Base-by-base conservation (phyloP, 2,329 filamentous ascomycete genomes). In the Verticillium nubilum region DNA sequence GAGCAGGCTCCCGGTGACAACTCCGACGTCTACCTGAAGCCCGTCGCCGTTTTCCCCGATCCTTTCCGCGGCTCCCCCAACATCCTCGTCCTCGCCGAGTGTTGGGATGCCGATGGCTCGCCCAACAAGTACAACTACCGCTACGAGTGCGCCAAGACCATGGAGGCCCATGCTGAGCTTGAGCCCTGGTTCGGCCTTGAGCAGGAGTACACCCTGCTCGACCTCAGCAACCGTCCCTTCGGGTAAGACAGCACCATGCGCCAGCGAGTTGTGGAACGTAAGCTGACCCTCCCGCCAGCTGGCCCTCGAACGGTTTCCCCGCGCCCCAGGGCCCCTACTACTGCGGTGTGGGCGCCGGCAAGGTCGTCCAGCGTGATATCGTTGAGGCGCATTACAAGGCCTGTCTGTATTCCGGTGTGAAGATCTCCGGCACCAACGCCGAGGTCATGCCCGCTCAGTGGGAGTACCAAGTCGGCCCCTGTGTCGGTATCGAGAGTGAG, bases 101-200 rank as follows among this genome's bases (percentile, higher is more conserved):
- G 91, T 78, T 97, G 92, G 90, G 92, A 94, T 74, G 82, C 90
- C 66, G 93, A 97, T 78, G 93, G 92, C 73, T 92, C 87, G 64
- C 95, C 95, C 78, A 99, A 98, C 88, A 93, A 96, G 79, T 98
- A 86, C 89, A 99, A 99, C 89, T 91, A 89, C 88, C 91, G 95
- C 68, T 90, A 97, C 75, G 94, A 98, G 72, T 90, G 88, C 71
- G 86, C 86, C 73, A 89, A 95, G 77, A 83, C 97, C 70, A 96
- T 98, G 91, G 87, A 95, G 77, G 84, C 87, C 64, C 87, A 97
- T 77, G 87, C 87, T 74, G 81, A 86, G 60, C 88, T 94, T 70
- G 83, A 90, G 74, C 93, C 95, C 72, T 98, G 94, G 95, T 99
- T 98, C 78, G 95, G 95, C 78, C 87, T 99, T 19, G 94, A 97